These are phyloP conservation scores for Ocimum tenuiflorum DNA, from an alignment of 257 asterid species.

Conservation along the genomic window DNA sequence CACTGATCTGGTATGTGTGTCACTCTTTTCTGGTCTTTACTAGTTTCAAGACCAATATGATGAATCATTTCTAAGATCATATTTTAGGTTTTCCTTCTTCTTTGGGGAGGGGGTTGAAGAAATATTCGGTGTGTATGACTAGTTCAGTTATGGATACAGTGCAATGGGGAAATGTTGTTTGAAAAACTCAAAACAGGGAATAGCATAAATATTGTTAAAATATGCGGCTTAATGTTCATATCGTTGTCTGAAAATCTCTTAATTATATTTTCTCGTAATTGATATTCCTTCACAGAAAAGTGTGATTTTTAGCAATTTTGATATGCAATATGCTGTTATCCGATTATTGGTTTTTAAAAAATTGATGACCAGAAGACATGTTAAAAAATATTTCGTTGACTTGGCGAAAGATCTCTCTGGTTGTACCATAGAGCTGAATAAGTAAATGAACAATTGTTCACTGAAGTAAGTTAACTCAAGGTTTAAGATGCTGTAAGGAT, in stretches of 20 bases:
- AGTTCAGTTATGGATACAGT: no score
- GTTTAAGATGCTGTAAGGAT: no score
- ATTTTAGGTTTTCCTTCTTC: not conserved
- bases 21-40: constrained; percentile 7
- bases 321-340: not conserved
- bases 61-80: not conserved
- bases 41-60: not conserved
- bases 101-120: no score
- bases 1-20: constrained; percentile 74
- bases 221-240: not conserved
- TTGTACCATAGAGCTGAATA: no score
- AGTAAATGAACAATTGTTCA: no score
- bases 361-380: no score
- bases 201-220: not conserved
- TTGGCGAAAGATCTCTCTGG: no score
- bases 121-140: no score
- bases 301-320: not conserved
- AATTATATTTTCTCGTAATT: not conserved
- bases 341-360: no score
- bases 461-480: no score
- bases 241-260: not conserved
- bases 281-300: not conserved
- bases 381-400: no score
- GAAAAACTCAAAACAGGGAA: not conserved
- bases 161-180: not conserved